Evolutionary conservation across 164 flowering plant genomes (phyloP), one percentile per base, ranked within the genome.

Genomic region (Malania oleifera): DNA sequence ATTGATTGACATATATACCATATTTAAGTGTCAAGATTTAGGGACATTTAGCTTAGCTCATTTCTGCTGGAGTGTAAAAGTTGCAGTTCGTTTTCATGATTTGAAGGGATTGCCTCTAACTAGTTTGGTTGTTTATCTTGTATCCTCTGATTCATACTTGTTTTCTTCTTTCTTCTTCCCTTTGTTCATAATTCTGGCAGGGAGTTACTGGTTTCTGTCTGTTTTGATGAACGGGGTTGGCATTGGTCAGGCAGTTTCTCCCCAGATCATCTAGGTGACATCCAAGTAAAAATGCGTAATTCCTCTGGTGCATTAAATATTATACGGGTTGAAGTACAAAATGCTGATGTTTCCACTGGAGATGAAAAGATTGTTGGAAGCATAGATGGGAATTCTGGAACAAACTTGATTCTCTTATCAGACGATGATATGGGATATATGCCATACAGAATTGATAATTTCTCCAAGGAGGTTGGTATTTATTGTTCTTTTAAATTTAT

Each of bases 211-310:
- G 80, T 93, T 70, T 89, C 92, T 27, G 77, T 93, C 59, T 81
- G 89, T 52, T 90, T 86, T 59, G 69, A 77, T 65, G 96, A 82
- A 75, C 92, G 96, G 57, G 97, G 95, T 54, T 93, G 96, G 93
- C 80, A 85, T 61, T 93, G 99, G 99, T 93, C 99, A n/a, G 99
- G 99, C 49, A 67, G 96, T 77, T 93, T 93, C 75, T 71, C 70
- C 60, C 96, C 99, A 39, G 91, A 93, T 69, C 89, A 80, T 66
- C 76, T 90, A 12, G 99, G 97, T 68, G 99, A 93, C 70, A 82
- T 92, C 39, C 99, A 81, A 74, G 76, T 93, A 35, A 93, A 93
- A 79, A 73, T 88, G 84, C 69, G 83, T 46, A 86, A 93, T 77
- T 80, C 77, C 23, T 72, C 82, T 59, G 81, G 87, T 62, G 75